These are phyloP conservation scores for Xylaria sp. DNA, from an alignment of 2,329 filamentous ascomycete genomes.

Conservation along the genomic window DNA sequence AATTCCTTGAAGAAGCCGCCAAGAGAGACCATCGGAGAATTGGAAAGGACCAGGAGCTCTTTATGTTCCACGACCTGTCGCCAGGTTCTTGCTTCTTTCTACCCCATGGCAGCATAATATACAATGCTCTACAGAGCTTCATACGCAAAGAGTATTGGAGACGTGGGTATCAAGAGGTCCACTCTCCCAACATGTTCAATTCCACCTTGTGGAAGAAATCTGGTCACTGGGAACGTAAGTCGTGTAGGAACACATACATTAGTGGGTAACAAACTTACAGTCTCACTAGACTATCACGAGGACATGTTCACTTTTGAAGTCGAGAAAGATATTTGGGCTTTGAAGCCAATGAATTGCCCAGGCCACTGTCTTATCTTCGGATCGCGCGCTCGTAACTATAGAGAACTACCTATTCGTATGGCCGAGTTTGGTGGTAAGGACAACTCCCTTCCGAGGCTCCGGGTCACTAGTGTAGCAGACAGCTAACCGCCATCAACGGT, in stretches of 20 bases:
- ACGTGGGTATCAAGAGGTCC: conserved; percentile 93
- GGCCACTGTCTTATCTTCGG: conserved; percentile 88
- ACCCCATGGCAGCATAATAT: conserved; percentile 91
- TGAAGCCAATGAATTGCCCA: conserved; percentile 95
- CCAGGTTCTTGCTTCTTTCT: conserved; percentile 93
- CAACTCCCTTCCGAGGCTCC: neutral
- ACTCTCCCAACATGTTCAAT: conserved; percentile 97
- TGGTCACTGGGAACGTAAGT: conserved; percentile 81
- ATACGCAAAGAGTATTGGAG: conserved; percentile 90
- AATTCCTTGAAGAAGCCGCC: conserved; percentile 96
- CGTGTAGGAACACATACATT: neutral
- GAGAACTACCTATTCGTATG: conserved; percentile 83
- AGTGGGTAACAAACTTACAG: conserved; percentile 4
- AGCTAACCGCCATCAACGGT: conserved; percentile 42
- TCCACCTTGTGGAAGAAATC: conserved; percentile 92
- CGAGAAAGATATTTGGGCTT: conserved; percentile 76
- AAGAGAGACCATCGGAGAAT: conserved; percentile 96
- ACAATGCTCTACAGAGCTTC: conserved; percentile 86
- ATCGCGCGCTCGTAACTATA: conserved; percentile 76
- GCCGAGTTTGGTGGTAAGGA: conserved; percentile 76
- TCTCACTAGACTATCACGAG: conserved; percentile 75
- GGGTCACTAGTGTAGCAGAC: neutral
- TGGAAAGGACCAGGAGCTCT: conserved; percentile 94
- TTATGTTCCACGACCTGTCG: conserved; percentile 95
- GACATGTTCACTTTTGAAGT: conserved; percentile 71